Conservation (phyloP, 345 rosid species). For the Arabidopsis suecica region DNA sequence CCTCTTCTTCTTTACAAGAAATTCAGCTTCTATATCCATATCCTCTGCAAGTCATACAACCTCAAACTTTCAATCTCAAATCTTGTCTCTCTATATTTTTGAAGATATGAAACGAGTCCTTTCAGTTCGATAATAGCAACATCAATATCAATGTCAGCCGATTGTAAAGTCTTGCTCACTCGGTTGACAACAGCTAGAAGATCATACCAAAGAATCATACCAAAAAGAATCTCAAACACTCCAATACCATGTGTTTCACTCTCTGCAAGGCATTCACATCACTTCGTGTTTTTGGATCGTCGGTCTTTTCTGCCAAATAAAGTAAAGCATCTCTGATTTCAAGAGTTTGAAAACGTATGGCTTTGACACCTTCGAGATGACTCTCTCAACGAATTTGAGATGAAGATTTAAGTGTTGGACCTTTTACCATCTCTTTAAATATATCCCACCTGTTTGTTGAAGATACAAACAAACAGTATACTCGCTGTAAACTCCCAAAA, state of each 20-base stretch:
- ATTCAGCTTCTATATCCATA: background rate
- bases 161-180: background rate
- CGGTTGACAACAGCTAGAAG: background rate
- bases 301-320: background rate
- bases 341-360: background rate
- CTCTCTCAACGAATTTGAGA: background rate
- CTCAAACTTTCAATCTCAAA: background rate
- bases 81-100: background rate
- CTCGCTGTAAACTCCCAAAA: too few relatives aligned
- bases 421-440: background rate
- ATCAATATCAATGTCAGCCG: background rate
- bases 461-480: background rate
- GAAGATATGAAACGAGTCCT: background rate
- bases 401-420: background rate
- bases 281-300: background rate
- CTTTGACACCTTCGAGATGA: background rate
- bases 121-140: background rate
- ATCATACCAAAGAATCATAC: conserved; percentile 11
- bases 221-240: background rate
- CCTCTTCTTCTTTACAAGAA: background rate
- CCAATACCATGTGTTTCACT: conserved; percentile 6
- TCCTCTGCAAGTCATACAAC: background rate
- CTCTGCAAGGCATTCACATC: background rate
- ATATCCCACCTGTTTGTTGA: background rate
- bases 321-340: background rate